Evolutionary conservation across 2,329 filamentous ascomycete genomes (phyloP), one percentile per base, ranked within the genome.

Genomic region (Exophiala aquamarina): DNA sequence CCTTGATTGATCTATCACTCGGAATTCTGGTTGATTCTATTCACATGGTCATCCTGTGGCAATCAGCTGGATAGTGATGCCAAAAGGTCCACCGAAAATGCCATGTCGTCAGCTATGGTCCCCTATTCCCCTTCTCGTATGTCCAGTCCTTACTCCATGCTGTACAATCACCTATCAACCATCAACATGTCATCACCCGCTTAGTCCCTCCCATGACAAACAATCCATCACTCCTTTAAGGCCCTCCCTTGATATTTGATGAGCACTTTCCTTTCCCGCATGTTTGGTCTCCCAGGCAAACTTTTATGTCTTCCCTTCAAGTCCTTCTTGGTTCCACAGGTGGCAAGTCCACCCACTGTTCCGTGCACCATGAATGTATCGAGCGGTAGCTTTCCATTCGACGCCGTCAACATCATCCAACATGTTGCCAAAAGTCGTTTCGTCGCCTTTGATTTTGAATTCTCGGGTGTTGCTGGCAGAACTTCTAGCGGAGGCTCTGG

Each of bases 381-480:
- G 14, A 49, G 37, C 28, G 45, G 29, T 13, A 54, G 44, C 35
- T 61, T 61, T 34, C 20, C 51, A 14, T 17, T 35, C 18, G 55
- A 59, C 31, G 29, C 50, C 10, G 41, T 61, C 42, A 71, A 71
- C 31, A 75, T 86, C 28, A 65, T 86, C 15, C 70, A 75, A 49
- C 70, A 78, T 47, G 75, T 87, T 46, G 74, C 78, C 19, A 70
- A 76, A 45, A 76, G 81, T 26, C 72, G 75, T 50, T 86, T 85
- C 57, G 77, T 87, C 10, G 71, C 82, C 3, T 71, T 87, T 48
- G 83, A 87, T 59, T 70, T 86, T 10, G 83, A 87, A 63, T 76
- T 86, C 36, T 85, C 82, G 11, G 83, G 83, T 2, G 82, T 87
- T 17, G 70, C 66, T 68, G 35, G 57, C 59, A 11, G 61, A 59